Percentiles rank a stretch among this genome's conserved stretches.
phyloP scores from a whole-genome alignment of 495 filamentous ascomycete species.

The Apodospora peruviana region DNA sequence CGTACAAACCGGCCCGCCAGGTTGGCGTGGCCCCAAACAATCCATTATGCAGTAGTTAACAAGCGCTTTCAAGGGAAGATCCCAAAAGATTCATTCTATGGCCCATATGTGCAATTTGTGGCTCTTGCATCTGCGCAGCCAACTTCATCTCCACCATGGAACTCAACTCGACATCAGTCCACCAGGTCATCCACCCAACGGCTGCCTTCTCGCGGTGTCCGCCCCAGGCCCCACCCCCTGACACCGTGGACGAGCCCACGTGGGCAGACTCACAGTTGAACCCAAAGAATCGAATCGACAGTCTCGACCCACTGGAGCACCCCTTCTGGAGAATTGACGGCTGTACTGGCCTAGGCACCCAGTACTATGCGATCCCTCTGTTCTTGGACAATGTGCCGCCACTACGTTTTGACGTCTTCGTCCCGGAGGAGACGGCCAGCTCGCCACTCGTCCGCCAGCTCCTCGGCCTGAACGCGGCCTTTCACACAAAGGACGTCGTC shows the following conservation, averaged over 20 bases:
- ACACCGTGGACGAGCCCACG: neutral
- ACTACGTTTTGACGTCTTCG: conserved; percentile 44
- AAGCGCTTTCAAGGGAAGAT: too few relatives aligned
- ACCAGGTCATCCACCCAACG: conserved; percentile 44
- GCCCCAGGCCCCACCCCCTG: neutral
- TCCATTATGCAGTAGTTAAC: too few relatives aligned
- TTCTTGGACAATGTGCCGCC: conserved; percentile 35
- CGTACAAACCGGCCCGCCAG: too few relatives aligned
- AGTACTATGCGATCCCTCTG: conserved; percentile 41
- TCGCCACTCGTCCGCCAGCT: conserved; percentile 32
- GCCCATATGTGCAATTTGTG: too few relatives aligned
- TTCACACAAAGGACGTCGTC: conserved; percentile 41
- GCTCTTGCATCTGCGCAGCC: too few relatives aligned
- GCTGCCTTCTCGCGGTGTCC: conserved; percentile 32
- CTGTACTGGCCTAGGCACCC: conserved; percentile 43
- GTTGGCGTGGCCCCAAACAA: too few relatives aligned
- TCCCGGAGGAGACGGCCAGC: conserved; percentile 31
- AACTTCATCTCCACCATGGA: conserved; percentile 42
- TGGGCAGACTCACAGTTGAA: conserved; percentile 41
- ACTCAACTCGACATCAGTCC: conserved; percentile 34
- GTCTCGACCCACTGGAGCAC: conserved; percentile 32
- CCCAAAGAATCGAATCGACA: conserved; percentile 47
- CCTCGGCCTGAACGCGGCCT: conserved; percentile 37
- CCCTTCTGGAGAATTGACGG: conserved; percentile 45
- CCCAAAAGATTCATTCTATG: too few relatives aligned